phyloP scores from a whole-genome alignment of 768 basidiomycete species.

The Panaeolus cyanescens region DNA sequence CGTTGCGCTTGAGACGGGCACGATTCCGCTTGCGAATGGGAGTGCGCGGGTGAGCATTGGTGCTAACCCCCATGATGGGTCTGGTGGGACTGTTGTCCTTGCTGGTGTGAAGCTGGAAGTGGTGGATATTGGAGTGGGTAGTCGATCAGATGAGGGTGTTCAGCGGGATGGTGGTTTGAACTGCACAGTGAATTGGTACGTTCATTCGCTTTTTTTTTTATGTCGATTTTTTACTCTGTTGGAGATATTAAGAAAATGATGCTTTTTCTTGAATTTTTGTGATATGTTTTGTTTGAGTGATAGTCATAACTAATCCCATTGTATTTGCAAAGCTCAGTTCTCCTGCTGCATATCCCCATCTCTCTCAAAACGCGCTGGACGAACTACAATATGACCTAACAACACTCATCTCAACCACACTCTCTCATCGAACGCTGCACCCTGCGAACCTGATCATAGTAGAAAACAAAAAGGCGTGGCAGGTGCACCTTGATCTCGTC shows the following conservation, averaged over 20 bases:
- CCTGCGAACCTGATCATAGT: slow-evolving; percentile 67
- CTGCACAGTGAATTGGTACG: slow-evolving; percentile 79
- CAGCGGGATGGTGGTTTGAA: slow-evolving; percentile 48
- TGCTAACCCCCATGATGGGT: slow-evolving; percentile 48
- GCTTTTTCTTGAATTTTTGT: no score
- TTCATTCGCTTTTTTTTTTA: neutral
- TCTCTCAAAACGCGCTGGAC: slow-evolving; percentile 64
- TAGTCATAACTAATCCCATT: slow-evolving; percentile 5
- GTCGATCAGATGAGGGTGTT: slow-evolving; percentile 47
- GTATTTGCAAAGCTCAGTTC: slow-evolving; percentile 56
- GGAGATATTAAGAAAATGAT: no score
- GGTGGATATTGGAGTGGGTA: slow-evolving; percentile 50
- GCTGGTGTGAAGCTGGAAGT: slow-evolving; percentile 84
- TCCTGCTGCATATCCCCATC: slow-evolving; percentile 76
- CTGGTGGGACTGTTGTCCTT: slow-evolving; percentile 75
- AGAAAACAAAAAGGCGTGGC: slow-evolving; percentile 68
- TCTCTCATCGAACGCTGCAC: slow-evolving; percentile 67
- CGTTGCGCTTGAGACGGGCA: slow-evolving; percentile 74
- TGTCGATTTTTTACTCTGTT: neutral
- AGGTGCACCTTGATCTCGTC: slow-evolving; percentile 73
- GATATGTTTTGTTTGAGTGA: no score
- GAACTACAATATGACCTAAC: slow-evolving; percentile 79
- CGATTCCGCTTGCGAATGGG: slow-evolving; percentile 82
- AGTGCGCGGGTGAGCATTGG: slow-evolving; percentile 81
- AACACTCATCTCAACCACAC: slow-evolving; percentile 58